Evolutionary conservation across 140 eudicot species (phyloP).

Genomic region (Flaveria floridana): DNA sequence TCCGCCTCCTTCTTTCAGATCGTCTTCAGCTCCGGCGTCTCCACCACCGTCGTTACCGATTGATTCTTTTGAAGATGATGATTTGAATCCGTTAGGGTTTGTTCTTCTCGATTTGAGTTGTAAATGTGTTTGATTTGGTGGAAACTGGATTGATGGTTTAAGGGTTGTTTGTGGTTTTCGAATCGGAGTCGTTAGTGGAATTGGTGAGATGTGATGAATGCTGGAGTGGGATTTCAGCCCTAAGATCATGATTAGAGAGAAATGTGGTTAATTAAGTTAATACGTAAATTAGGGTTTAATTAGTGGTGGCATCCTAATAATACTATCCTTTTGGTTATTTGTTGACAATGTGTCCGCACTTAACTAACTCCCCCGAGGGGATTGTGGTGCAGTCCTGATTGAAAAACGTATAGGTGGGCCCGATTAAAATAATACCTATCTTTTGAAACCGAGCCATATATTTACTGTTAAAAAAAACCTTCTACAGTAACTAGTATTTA

Average conservation of each 20-base stretch:
- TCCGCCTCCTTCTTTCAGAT: background rate
- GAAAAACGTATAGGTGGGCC: no score
- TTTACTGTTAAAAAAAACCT: no score
- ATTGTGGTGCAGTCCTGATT: no score
- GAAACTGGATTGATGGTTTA: slow-evolving; percentile 11
- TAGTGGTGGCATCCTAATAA: background rate
- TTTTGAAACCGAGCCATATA: no score
- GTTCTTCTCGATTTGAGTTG: slow-evolving; percentile 17
- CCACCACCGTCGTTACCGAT: background rate
- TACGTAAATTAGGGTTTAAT: slow-evolving; percentile 20
- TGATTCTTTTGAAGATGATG: slow-evolving; percentile 21
- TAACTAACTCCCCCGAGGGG: no score
- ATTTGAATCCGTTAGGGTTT: slow-evolving; percentile 1
- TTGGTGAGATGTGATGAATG: slow-evolving; percentile 26
- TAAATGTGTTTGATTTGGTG: slow-evolving; percentile 15
- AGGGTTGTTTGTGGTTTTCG: slow-evolving; percentile 25
- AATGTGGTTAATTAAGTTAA: slow-evolving; percentile 13
- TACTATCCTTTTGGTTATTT: slow-evolving; percentile 13
- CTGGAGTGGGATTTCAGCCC: slow-evolving; percentile 4
- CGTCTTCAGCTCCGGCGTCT: no score
- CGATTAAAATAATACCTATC: no score
- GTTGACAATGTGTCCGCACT: background rate
- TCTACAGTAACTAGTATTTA: no score
- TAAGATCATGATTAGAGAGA: slow-evolving; percentile 12
- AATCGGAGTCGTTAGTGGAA: slow-evolving; percentile 16